These are phyloP conservation scores for Aspergillus olivimuriae DNA, from an alignment of 495 filamentous ascomycete genomes.

Conservation along the genomic window DNA sequence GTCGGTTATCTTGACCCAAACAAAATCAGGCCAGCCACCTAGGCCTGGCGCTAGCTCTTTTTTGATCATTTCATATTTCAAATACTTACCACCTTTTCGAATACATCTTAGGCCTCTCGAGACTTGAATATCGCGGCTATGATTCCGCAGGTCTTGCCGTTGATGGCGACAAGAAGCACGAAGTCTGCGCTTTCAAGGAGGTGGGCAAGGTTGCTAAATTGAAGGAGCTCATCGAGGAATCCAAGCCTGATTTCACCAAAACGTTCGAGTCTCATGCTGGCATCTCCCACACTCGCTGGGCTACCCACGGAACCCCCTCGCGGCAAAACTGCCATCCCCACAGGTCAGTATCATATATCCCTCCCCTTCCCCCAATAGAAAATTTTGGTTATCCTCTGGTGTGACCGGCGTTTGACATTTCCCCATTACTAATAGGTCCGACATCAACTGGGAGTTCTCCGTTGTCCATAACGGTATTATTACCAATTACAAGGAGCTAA, in stretches of 20 bases:
- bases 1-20: too few relatives aligned
- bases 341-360: conserved; percentile 52
- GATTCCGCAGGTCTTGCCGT: conserved; percentile 94
- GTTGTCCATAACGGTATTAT: conserved; percentile 99
- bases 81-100: conserved; percentile 4
- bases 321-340: conserved; percentile 96
- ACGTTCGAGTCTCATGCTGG: conserved; percentile 95
- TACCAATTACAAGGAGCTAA: conserved; percentile 99
- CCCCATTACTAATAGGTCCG: conserved; percentile 41
- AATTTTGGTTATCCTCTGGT: not conserved
- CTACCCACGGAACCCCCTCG: conserved; percentile 91
- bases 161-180: conserved; percentile 97
- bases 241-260: conserved; percentile 77
- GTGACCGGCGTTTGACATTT: not conserved
- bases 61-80: not conserved
- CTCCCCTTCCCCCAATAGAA: not conserved
- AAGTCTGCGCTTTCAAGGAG: conserved; percentile 96
- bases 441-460: conserved; percentile 89
- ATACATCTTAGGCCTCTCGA: conserved; percentile 62
- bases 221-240: conserved; percentile 82
- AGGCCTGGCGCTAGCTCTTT: too few relatives aligned
- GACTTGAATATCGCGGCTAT: conserved; percentile 94
- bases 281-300: conserved; percentile 98
- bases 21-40: too few relatives aligned
- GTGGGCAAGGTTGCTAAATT: conserved; percentile 98